Evolutionary conservation across 2,329 filamentous ascomycete genomes (phyloP).

Genomic region (Clarireedia paspali): DNA sequence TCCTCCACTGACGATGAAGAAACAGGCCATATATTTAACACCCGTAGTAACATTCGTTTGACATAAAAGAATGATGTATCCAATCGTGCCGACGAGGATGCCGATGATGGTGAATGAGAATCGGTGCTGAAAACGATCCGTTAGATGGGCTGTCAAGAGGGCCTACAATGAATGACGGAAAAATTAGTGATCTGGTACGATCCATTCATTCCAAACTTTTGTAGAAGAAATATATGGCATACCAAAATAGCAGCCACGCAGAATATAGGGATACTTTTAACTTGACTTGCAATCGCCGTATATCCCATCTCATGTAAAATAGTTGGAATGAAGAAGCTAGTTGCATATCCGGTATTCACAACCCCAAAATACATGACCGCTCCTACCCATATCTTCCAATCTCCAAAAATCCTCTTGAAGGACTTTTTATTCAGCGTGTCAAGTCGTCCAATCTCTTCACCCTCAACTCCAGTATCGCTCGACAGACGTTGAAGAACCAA

Average conservation of each 20-base stretch:
- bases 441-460: slow-evolving; percentile 14
- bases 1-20: slow-evolving; percentile 31
- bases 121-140: slow-evolving; percentile 15
- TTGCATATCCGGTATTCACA: slow-evolving; percentile 35
- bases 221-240: neutral
- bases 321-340: slow-evolving; percentile 22
- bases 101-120: slow-evolving; percentile 17
- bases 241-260: slow-evolving; percentile 10
- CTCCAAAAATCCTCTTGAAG: slow-evolving; percentile 34
- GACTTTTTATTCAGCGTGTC: slow-evolving; percentile 29
- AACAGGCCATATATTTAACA: slow-evolving; percentile 32
- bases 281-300: slow-evolving; percentile 12
- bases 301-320: slow-evolving; percentile 20
- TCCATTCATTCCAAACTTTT: neutral
- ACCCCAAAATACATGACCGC: slow-evolving; percentile 53
- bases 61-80: slow-evolving; percentile 28
- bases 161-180: neutral
- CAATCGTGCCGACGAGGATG: slow-evolving; percentile 10
- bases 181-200: neutral
- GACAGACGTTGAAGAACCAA: slow-evolving; percentile 20
- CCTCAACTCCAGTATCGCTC: slow-evolving; percentile 13
- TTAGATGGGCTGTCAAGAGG: slow-evolving; percentile 8
- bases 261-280: slow-evolving; percentile 20
- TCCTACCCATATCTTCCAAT: slow-evolving; percentile 38
- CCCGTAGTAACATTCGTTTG: slow-evolving; percentile 38